A percentile compares a stretch with the other conserved stretches of the same genome.
Conservation (phyloP, 2,329 filamentous ascomycete species). For the Epichloe scottii region DNA sequence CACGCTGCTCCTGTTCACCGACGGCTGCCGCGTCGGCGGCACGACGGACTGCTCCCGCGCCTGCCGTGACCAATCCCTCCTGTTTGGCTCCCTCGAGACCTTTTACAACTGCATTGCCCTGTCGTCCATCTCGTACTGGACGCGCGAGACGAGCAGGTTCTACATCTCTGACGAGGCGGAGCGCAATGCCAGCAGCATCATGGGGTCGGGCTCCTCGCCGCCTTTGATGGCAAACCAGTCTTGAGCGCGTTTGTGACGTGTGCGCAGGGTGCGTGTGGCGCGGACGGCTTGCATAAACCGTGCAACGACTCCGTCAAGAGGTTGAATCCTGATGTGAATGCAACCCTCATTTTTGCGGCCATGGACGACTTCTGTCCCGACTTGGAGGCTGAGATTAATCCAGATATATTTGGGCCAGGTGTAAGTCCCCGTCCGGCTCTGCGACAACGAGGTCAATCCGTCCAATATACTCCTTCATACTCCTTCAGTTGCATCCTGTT, state of each 20-base stretch:
- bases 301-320: constrained; percentile 18
- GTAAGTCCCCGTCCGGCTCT: constrained; percentile 12
- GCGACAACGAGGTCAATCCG: no score
- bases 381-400: constrained; percentile 24
- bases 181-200: constrained; percentile 22
- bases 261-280: constrained; percentile 22
- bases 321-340: constrained; percentile 15
- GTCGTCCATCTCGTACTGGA: constrained; percentile 23
- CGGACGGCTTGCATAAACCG: constrained; percentile 20
- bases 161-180: constrained; percentile 21
- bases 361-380: constrained; percentile 24
- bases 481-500: no score
- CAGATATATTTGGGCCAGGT: constrained; percentile 27
- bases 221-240: constrained; percentile 19
- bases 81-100: constrained; percentile 24
- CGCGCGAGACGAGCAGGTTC: constrained; percentile 15
- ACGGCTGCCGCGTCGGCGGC: constrained; percentile 19
- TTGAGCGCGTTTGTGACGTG: constrained; percentile 21
- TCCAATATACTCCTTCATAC: no score
- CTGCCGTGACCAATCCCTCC: constrained; percentile 16
- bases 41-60: constrained; percentile 20
- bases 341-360: constrained; percentile 20
- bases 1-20: constrained; percentile 19
- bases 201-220: constrained; percentile 20
- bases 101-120: constrained; percentile 28